Base-by-base conservation (phyloP, 352 stramenopile genomes). In the Discostella stelligera region DNA sequence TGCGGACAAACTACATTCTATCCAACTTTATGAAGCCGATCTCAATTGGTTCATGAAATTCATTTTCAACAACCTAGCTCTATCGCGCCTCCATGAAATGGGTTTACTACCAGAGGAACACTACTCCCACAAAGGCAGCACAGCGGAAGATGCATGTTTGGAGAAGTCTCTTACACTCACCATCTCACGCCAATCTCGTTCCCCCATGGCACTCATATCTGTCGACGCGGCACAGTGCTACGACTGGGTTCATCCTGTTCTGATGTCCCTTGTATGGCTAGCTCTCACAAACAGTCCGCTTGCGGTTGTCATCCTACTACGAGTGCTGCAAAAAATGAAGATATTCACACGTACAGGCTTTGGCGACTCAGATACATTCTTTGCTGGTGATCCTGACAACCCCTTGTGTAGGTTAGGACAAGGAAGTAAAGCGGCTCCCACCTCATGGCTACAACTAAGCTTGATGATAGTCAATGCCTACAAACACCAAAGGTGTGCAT, bases 371-470 rank as follows among this genome's bases (percentile, higher is more conserved):
- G 9, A 23, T 56, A 56, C 49, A 18, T 56, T 56, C n/a, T 56
- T 56, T 21, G 49, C 6, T 11, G 49, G 49, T 11, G n/a, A 18
- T 13, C 9, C 8, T 23, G n/a, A 56, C n/a, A 11, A 16, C 11
- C 49, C 49, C 5, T 30, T 56, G 49, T 30, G 8, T 18, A 16
- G 49, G n/a, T 21, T 56, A 11, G 49, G 49, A 23, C 61, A 69
- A 27, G 61, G 48, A 18, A 69, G 59, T 30, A n/a, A 25, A 20
- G 48, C 46, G 10, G 48, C 46, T 6, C 61, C 61, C 9, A 2
- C 27, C 2, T 59, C 30, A 2, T 69, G 61, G 61, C 48, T 59
- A 11, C 14, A 60, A 37, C 20, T 60, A 23, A 60, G 61, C 61
- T 7, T 27, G 10, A 9, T 69, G 1, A 46, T 69, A 48, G 46